phyloP scores from a whole-genome alignment of 1,139 yeast species.

The Suhomyces taliae region DNA sequence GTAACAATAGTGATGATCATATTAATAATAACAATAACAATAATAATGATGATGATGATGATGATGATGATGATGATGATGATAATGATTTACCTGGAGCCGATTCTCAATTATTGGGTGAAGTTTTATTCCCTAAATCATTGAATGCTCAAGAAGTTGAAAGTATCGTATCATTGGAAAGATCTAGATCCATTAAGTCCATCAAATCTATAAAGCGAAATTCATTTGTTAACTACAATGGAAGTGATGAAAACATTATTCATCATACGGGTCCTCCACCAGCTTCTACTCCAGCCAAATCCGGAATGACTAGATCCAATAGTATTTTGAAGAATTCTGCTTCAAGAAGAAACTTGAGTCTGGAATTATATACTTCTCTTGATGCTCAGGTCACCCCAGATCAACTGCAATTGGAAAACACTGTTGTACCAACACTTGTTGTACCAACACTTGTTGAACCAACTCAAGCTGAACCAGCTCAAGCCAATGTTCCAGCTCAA shows the following conservation, averaged over 20 bases:
- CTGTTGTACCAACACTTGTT: not conserved
- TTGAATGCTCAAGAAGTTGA: slow-evolving; percentile 68
- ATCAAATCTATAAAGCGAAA: slow-evolving; percentile 36
- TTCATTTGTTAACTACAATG: slow-evolving; percentile 49
- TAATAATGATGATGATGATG: not conserved
- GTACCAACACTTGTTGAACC: not conserved
- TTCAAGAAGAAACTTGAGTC: slow-evolving; percentile 16
- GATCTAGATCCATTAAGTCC: slow-evolving; percentile 62
- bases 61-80: not conserved
- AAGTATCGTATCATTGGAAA: slow-evolving; percentile 69
- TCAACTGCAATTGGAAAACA: not conserved
- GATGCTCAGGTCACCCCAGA: slow-evolving; percentile 7
- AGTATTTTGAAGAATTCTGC: slow-evolving; percentile 51
- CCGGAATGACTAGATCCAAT: slow-evolving; percentile 41
- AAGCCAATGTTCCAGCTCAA: not conserved
- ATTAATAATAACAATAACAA: not conserved
- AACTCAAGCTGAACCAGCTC: not conserved
- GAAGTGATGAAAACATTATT: slow-evolving; percentile 46
- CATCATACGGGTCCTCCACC: slow-evolving; percentile 28
- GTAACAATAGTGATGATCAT: not conserved
- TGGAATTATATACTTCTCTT: slow-evolving; percentile 13
- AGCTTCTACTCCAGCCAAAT: slow-evolving; percentile 9
- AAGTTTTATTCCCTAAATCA: slow-evolving; percentile 69
- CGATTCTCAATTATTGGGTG: slow-evolving; percentile 43
- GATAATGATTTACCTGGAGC: not conserved